Base-by-base conservation (phyloP, 352 stramenopile genomes). In the Pythium chondricola region DNA sequence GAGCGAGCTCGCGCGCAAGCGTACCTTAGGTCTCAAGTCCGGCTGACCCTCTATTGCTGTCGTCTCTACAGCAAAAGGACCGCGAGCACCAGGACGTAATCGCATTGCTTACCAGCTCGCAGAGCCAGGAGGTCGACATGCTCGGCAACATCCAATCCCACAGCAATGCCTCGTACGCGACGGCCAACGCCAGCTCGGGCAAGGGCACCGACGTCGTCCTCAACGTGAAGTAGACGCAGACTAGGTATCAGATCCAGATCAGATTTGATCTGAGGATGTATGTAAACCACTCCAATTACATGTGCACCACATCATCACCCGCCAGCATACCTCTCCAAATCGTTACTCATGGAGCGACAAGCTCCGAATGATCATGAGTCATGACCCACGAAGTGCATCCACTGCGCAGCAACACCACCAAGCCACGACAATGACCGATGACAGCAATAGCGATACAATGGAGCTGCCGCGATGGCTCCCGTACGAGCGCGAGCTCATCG, bases 401-500 rank as follows among this genome's bases (percentile, higher is more conserved):
- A 42, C 37, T 18, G 26, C 4, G 6, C 6, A 43, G 59, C 41
- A 13, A 49, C 27, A 53, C 53, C 33, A 64, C 48, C 36, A 55
- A 41, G 43, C 35, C 56, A 17, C 58, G 49, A 16, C 49, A 56
- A 2, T 31, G 75, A 29, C 48, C n/a, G n/a, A n/a, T n/a, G n/a
- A n/a, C n/a, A n/a, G n/a, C n/a, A n/a, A n/a, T n/a, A n/a, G n/a
- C n/a, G n/a, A n/a, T n/a, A n/a, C n/a, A n/a, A n/a, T n/a, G n/a
- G 36, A 24, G 40, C 49, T 58, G 31, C 50, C 57, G 32, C 64
- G 60, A n/a, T 93, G 81, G 81, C 64, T 93, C 48, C 58, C 72
- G n/a, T 88, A 79, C 54, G 79, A 93, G 58, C 67, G 66, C 25
- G 71, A 70, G 22, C 77, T 91, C 35, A 62, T 93, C 2, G 55